phyloP scores from a whole-genome alignment of 306 rosid genomes.

The Malus domestica region ASM211411v1 NC_041803.1:17131501-17132000 shows the following conservation, averaged over 20 bases:
- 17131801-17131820: conserved; percentile 66
- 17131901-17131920: not conserved
- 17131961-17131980: not conserved
- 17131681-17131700: conserved; percentile 37
- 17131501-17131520: conserved; percentile 19
- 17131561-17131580: conserved; percentile 27
- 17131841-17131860: not conserved
- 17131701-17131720: conserved; percentile 47
- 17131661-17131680: conserved; percentile 18
- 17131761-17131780: conserved; percentile 8
- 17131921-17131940: not conserved
- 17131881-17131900: not conserved
- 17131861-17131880: not conserved
- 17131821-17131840: conserved; percentile 18
- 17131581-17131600: conserved; percentile 38
- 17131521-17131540: conserved; percentile 44
- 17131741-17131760: conserved; percentile 55
- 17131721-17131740: conserved; percentile 43
- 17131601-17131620: conserved; percentile 30
- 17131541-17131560: conserved; percentile 27
- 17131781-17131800: conserved; percentile 63
- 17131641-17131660: conserved; percentile 27
- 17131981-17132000: too few species aligned
- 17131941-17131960: not conserved
- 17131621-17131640: conserved; percentile 42